A percentile compares a stretch with the other conserved stretches of the same genome.
Evolutionary conservation across 2,329 filamentous ascomycete species (phyloP).

Genomic region (Pseudomassariella vexata): DNA sequence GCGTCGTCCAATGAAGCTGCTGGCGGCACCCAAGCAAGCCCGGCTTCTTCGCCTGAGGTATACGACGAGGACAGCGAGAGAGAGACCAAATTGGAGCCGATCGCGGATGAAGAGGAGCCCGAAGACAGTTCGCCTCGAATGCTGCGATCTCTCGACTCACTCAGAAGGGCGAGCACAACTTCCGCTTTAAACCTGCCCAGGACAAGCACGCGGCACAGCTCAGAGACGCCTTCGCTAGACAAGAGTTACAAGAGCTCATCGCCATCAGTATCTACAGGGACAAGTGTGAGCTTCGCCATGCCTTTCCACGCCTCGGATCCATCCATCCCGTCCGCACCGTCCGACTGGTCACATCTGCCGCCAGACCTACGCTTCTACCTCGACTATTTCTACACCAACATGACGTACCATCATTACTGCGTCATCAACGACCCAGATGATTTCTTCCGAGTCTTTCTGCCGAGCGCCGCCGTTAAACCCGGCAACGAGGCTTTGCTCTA

Average conservation of each 20-base stretch:
- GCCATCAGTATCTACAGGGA: conserved; percentile 43
- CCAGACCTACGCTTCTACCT: conserved; percentile 74
- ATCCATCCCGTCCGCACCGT: conserved; percentile 17
- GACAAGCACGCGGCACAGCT: conserved; percentile 35
- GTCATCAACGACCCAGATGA: conserved; percentile 63
- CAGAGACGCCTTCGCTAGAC: conserved; percentile 48
- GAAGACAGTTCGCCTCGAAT: conserved; percentile 23
- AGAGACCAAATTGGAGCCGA: conserved; percentile 42
- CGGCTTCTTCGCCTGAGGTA: conserved; percentile 49
- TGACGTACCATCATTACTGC: conserved; percentile 79
- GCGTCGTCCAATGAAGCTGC: conserved; percentile 31
- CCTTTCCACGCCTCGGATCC: conserved; percentile 25
- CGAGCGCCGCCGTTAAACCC: conserved; percentile 61
- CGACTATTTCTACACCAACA: conserved; percentile 68
- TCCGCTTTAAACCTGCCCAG: conserved; percentile 31
- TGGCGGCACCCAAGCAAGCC: conserved; percentile 36
- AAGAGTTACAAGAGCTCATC: conserved; percentile 47
- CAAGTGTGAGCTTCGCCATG: conserved; percentile 28
- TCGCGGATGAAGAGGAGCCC: conserved; percentile 48
- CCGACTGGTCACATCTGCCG: conserved; percentile 53
- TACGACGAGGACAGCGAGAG: conserved; percentile 40
- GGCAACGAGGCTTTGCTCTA: conserved; percentile 75
- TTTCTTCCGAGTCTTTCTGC: conserved; percentile 68
- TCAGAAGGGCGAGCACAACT: conserved; percentile 30
- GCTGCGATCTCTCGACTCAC: conserved; percentile 14